These are phyloP conservation scores for Neurospora sp. DNA, from an alignment of 495 filamentous ascomycete genomes.

Conservation along the genomic window DNA sequence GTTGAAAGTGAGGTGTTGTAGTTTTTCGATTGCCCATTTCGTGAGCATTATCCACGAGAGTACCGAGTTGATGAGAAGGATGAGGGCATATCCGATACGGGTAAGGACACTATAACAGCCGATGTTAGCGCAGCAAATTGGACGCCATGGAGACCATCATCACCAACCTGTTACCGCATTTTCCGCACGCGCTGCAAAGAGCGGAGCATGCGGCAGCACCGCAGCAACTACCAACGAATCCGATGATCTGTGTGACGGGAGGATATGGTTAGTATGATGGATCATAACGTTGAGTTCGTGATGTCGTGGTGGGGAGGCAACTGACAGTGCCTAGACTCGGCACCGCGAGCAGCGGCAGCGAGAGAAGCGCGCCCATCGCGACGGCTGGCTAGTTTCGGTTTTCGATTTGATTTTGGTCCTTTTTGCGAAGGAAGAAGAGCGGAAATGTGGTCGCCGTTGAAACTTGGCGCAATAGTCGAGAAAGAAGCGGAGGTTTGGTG, in stretches of 20 bases:
- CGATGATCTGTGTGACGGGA: constrained; percentile 47
- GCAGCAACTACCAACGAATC: constrained; percentile 76
- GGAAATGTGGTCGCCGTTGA: not conserved
- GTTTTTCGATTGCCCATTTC: constrained; percentile 92
- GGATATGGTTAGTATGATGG: constrained; percentile 2
- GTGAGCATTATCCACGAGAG: constrained; percentile 99
- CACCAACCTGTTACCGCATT: constrained; percentile 82
- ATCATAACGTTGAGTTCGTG: not conserved
- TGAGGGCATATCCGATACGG: constrained; percentile 92
- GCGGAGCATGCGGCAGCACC: constrained; percentile 92
- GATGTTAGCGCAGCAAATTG: not conserved
- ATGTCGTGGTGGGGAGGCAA: constrained; percentile 9
- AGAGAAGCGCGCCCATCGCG: constrained; percentile 84
- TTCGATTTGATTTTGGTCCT: not conserved
- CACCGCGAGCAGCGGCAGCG: constrained; percentile 76
- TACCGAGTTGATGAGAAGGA: constrained; percentile 93
- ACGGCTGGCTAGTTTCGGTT: not conserved
- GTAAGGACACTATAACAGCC: constrained; percentile 67
- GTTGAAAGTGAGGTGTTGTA: constrained; percentile 82
- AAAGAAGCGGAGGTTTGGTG: not conserved
- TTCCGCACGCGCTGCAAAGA: constrained; percentile 88
- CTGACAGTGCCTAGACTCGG: constrained; percentile 80
- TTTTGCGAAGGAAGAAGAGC: not conserved
- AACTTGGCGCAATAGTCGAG: not conserved
- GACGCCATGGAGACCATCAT: not conserved